Percentiles rank a stretch among this genome's conserved stretches.
These are phyloP conservation scores for Lodderomyces orthopsilosis DNA, from an alignment of 1,139 yeast species.

Conservation along the genomic window DNA sequence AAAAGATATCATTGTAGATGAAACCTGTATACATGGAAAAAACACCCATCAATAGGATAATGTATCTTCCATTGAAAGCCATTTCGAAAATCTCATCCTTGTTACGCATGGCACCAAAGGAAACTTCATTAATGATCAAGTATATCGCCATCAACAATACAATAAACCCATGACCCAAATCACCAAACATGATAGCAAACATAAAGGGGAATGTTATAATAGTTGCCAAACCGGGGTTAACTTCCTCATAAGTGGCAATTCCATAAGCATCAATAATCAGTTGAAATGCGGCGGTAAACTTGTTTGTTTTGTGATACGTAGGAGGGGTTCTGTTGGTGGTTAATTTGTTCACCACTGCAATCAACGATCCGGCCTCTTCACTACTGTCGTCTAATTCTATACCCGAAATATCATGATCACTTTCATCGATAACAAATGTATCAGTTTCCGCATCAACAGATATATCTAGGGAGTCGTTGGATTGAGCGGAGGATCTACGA, in stretches of 20 bases:
- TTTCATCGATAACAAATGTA: slow-evolving; percentile 53
- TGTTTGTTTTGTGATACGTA: slow-evolving; percentile 86
- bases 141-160: slow-evolving; percentile 68
- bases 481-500: slow-evolving; percentile 1
- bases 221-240: slow-evolving; percentile 94
- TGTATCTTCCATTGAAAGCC: slow-evolving; percentile 93
- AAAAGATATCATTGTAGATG: slow-evolving; percentile 88
- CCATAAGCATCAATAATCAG: slow-evolving; percentile 94
- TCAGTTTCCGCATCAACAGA: slow-evolving; percentile 22
- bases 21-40: slow-evolving; percentile 94
- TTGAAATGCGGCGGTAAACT: slow-evolving; percentile 90
- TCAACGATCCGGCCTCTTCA: slow-evolving; percentile 29
- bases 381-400: slow-evolving; percentile 18
- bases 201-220: slow-evolving; percentile 95
- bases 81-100: slow-evolving; percentile 94
- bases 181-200: slow-evolving; percentile 99
- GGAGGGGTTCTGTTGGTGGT: slow-evolving; percentile 88
- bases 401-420: slow-evolving; percentile 9
- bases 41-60: slow-evolving; percentile 82
- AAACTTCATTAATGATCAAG: slow-evolving; percentile 67
- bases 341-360: slow-evolving; percentile 71
- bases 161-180: slow-evolving; percentile 90
- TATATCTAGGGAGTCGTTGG: slow-evolving; percentile 9
- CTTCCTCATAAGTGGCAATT: slow-evolving; percentile 89
- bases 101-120: slow-evolving; percentile 59